These are phyloP conservation scores for Penicillium flavigenum DNA, from an alignment of 495 filamentous ascomycete species.

Conservation along the genomic window DNA sequence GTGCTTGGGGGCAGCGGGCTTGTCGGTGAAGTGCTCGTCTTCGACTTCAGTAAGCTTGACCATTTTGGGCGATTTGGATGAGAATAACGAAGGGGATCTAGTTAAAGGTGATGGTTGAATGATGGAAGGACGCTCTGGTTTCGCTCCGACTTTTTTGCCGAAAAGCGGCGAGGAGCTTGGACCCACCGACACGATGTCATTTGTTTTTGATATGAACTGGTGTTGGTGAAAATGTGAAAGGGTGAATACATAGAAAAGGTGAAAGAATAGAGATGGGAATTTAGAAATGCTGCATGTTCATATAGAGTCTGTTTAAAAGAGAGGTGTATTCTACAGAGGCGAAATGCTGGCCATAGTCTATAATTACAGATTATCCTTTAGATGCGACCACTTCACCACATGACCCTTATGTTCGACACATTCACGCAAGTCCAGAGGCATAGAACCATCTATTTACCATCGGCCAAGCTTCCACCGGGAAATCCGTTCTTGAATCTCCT, in stretches of 20 bases:
- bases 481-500: slow-evolving; percentile 83
- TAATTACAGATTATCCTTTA: slow-evolving; percentile 25
- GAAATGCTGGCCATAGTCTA: slow-evolving; percentile 22
- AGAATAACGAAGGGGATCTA: slow-evolving; percentile 17
- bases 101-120: slow-evolving; percentile 26
- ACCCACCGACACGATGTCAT: slow-evolving; percentile 25
- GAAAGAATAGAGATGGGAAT: not conserved
- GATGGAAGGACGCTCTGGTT: slow-evolving; percentile 32
- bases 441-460: slow-evolving; percentile 39
- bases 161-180: slow-evolving; percentile 46
- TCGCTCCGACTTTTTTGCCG: slow-evolving; percentile 49
- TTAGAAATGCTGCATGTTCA: not conserved
- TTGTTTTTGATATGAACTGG: not conserved
- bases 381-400: slow-evolving; percentile 11
- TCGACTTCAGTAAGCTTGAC: slow-evolving; percentile 95
- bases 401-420: slow-evolving; percentile 2
- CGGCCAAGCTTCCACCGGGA: slow-evolving; percentile 79
- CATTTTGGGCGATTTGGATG: slow-evolving; percentile 60
- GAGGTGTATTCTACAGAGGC: slow-evolving; percentile 28
- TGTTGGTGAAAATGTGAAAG: not conserved
- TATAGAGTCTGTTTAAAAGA: not conserved
- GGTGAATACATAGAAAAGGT: not conserved
- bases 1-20: slow-evolving; percentile 60
- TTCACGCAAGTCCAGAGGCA: slow-evolving; percentile 1
- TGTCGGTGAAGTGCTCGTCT: slow-evolving; percentile 85